Evolutionary conservation across 164 flowering plant species (phyloP).

Genomic region (Litsea cubeba): DNA sequence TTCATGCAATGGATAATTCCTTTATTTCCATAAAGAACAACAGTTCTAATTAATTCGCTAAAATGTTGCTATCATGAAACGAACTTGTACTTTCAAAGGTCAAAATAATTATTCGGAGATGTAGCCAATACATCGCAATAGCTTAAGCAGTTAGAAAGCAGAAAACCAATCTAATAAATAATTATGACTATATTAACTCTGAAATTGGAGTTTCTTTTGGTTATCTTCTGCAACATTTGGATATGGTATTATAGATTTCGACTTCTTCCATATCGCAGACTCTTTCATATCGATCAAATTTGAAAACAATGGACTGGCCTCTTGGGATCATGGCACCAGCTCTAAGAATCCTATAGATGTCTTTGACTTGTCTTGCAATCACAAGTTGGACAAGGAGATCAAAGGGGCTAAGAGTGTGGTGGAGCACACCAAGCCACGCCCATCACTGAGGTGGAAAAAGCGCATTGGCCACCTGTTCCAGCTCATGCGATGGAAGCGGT

Average conservation of each 20-base stretch:
- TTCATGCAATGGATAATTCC: too few relatives aligned
- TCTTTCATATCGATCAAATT: conserved; percentile 89
- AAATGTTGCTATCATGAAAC: too few relatives aligned
- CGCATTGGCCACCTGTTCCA: conserved; percentile 78
- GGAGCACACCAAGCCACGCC: conserved; percentile 47
- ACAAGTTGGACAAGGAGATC: conserved; percentile 19
- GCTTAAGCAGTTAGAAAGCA: too few relatives aligned
- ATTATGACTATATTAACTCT: too few relatives aligned
- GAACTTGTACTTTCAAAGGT: too few relatives aligned
- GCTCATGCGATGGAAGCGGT: conserved; percentile 60
- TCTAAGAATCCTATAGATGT: conserved; percentile 37
- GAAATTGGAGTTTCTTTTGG: too few relatives aligned
- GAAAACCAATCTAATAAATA: too few relatives aligned
- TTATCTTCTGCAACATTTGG: too few relatives aligned
- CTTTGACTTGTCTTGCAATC: conserved; percentile 26
- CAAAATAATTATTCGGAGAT: too few relatives aligned
- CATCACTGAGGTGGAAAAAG: conserved; percentile 68
- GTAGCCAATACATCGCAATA: too few relatives aligned
- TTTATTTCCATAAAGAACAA: too few relatives aligned
- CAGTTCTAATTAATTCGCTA: too few relatives aligned
- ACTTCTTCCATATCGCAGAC: conserved; percentile 29
- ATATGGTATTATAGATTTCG: not conserved
- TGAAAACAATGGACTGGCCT: conserved; percentile 66
- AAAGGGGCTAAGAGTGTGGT: conserved; percentile 40
- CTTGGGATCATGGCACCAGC: conserved; percentile 65